Conservation (phyloP, 345 rosid species). For the Ceriops zippeliana region DNA sequence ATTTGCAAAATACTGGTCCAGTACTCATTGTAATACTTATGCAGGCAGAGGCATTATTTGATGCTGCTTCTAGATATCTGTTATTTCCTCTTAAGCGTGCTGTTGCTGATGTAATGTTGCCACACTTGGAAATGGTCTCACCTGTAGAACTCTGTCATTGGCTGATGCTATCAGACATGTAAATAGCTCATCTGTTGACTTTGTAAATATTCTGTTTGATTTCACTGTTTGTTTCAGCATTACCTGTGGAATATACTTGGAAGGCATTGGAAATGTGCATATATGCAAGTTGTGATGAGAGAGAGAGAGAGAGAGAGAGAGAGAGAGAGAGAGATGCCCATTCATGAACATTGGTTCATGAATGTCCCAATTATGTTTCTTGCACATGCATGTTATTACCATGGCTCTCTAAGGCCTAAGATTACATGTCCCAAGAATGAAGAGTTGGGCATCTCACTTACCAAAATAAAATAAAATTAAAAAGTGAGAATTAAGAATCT, state of each 20-base stretch:
- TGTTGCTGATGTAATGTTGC: slow-evolving; percentile 85
- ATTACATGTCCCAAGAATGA: no score
- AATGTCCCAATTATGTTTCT: background rate
- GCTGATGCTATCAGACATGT: slow-evolving; percentile 89
- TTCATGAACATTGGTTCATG: background rate
- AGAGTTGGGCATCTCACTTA: no score
- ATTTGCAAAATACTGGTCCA: slow-evolving; percentile 3
- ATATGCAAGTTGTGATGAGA: no score
- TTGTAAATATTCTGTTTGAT: slow-evolving; percentile 12
- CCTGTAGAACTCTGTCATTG: slow-evolving; percentile 90
- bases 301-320: no score
- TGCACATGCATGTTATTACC: background rate
- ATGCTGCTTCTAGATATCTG: slow-evolving; percentile 92
- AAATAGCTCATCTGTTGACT: slow-evolving; percentile 18
- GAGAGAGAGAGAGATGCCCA: no score
- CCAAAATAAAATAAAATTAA: no score
- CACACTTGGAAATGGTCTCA: slow-evolving; percentile 69
- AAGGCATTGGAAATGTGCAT: no score
- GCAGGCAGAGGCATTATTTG: slow-evolving; percentile 94
- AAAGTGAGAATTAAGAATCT: no score
- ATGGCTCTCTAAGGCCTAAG: background rate
- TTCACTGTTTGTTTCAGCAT: background rate
- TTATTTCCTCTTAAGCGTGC: slow-evolving; percentile 94
- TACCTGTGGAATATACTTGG: no score
- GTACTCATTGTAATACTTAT: slow-evolving; percentile 18